Base-by-base conservation (phyloP, 2,329 filamentous ascomycete genomes). In the Neonectria neomacrospora region DNA sequence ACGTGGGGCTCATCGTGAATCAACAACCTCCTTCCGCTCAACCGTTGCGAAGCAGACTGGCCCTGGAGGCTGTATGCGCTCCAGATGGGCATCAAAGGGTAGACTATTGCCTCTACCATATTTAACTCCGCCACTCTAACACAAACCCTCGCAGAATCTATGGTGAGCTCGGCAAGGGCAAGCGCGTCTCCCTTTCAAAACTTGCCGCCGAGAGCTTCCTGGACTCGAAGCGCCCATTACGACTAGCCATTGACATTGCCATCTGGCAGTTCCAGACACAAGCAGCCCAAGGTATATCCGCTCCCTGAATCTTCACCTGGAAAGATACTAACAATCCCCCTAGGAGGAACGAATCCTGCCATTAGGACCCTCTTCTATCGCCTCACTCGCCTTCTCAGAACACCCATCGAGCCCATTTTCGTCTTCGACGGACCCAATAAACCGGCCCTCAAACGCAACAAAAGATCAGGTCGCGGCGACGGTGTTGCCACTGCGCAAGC, bases 221-320 rank as follows among this genome's bases (percentile, higher is more conserved):
- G 72, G 79, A 85, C 57, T 88, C 88, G 11, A 85, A 86, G 23
- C 86, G 90, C 2, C 94, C 94, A 0, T 82, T 98, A 42, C 90
- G 94, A 42, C 84, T 99, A 50, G 96, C 96, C 41, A 91, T 99
- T 67, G 96, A 99, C 76, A 91, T 97, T 70, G 93, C 94, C 3
- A 98, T 99, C 75, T 99, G 96, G 96, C 91, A 97, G 47, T 98
- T 97, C 74, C 96, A 99, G 74, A 90, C 90, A 12, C 94, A 97
- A 75, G 90, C 93, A 14, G 92, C 92, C 18, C 89, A 89, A 81
- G 93, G 88, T 86, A 73, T 32, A 71, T 61, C 18, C 23, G 9
- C 14, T 12, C 9, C 20, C 11, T 1, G 3, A 9, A 7, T 10
- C 12, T 28, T 7, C 18, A 16, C 55, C n/a, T n/a, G 18, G 23